These are phyloP conservation scores for Alternaria sp. DNA, from an alignment of 2,329 filamentous ascomycete genomes.

Conservation along the genomic window DNA sequence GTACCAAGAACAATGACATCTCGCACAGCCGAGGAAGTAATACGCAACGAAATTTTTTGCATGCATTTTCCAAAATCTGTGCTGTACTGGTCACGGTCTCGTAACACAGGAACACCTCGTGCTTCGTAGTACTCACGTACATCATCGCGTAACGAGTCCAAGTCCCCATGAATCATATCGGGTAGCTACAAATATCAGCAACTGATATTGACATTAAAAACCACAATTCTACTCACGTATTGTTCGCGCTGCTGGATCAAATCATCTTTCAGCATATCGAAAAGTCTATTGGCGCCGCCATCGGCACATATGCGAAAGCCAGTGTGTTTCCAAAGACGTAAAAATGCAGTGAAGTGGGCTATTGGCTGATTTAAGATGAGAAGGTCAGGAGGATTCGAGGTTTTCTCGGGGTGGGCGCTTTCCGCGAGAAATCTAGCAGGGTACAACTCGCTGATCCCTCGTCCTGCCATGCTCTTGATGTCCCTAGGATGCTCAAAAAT, in stretches of 20 bases:
- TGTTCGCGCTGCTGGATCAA: conserved; percentile 30
- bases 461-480: conserved; percentile 21
- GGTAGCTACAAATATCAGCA: conserved; percentile 45
- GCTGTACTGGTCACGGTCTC: conserved; percentile 81
- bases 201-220: neutral
- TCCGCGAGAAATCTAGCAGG: conserved; percentile 42
- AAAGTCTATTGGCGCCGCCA: conserved; percentile 85
- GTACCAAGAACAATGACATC: conserved; percentile 85
- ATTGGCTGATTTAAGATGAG: conserved; percentile 58
- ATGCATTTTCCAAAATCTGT: conserved; percentile 90
- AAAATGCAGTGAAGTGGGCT: conserved; percentile 59
- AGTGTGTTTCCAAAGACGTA: conserved; percentile 62
- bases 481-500: neutral
- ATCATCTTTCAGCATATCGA: conserved; percentile 56
- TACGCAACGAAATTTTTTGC: conserved; percentile 65
- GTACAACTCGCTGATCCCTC: conserved; percentile 26
- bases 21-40: conserved; percentile 42
- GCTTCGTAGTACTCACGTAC: conserved; percentile 73
- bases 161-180: conserved; percentile 82
- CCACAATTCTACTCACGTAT: conserved; percentile 40
- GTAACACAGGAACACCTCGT: conserved; percentile 68
- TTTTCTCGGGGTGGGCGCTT: conserved; percentile 25
- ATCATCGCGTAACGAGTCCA: conserved; percentile 79
- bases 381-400: conserved; percentile 44
- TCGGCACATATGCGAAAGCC: conserved; percentile 81